Evolutionary conservation across 768 basidiomycete species (phyloP).

Genomic region (Suillus weaverae): DNA sequence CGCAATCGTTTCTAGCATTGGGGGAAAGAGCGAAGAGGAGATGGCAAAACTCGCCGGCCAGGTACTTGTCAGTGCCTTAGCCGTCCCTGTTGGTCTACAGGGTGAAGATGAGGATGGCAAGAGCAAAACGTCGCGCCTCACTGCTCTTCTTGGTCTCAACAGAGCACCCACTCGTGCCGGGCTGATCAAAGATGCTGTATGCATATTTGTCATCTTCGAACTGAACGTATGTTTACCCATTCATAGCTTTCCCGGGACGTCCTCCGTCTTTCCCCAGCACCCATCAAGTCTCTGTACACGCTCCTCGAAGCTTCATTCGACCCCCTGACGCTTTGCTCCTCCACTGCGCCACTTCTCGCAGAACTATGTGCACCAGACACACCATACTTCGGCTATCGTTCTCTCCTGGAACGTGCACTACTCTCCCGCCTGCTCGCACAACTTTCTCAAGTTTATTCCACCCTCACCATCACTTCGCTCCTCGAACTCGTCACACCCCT

Average conservation of each 20-base stretch:
- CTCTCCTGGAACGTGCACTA: constrained; percentile 88
- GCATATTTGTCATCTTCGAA: constrained; percentile 5
- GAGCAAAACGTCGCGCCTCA: constrained; percentile 75
- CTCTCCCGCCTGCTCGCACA: constrained; percentile 89
- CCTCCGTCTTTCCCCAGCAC: constrained; percentile 72
- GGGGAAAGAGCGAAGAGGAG: constrained; percentile 77
- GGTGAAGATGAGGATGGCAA: constrained; percentile 53
- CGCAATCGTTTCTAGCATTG: constrained; percentile 66
- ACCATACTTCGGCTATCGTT: constrained; percentile 77
- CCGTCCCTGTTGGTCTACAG: constrained; percentile 80
- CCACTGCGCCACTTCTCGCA: constrained; percentile 76
- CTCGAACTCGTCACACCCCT: constrained; percentile 79
- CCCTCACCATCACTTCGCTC: constrained; percentile 77
- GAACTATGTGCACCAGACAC: constrained; percentile 43
- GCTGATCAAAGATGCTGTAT: constrained; percentile 82
- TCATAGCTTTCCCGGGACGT: constrained; percentile 76
- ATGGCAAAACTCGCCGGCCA: constrained; percentile 81
- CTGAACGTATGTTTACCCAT: constrained; percentile 11
- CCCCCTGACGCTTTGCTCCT: constrained; percentile 79
- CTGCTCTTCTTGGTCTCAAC: constrained; percentile 79
- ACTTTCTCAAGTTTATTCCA: constrained; percentile 89
- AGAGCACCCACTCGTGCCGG: constrained; percentile 86
- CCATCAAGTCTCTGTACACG: constrained; percentile 78
- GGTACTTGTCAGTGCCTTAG: constrained; percentile 89
- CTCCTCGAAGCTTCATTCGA: constrained; percentile 93